Percentiles rank a stretch among this genome's conserved stretches.
Conservation (phyloP, 139 green algal species). For the Astrephomene gubernaculifera region DNA sequence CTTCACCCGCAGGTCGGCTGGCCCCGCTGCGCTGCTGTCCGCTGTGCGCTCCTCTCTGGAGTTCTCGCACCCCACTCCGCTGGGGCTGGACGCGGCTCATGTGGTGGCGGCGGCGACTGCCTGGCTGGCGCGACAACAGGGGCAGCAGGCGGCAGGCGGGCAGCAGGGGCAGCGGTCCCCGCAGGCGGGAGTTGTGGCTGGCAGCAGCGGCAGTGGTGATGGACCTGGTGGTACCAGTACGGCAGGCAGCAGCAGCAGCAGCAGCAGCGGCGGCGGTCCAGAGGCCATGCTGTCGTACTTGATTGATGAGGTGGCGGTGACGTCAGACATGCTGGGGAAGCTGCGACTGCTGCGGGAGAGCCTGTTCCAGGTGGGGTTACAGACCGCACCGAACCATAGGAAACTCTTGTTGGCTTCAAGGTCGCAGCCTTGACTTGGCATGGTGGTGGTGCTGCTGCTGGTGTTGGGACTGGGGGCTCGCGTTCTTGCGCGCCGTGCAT, state of each 20-base stretch:
- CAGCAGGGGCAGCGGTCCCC: too few relatives aligned
- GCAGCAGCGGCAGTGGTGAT: too few relatives aligned
- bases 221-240: too few relatives aligned
- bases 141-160: neutral
- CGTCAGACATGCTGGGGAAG: constrained; percentile 10
- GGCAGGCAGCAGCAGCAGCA: too few relatives aligned
- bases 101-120: constrained; percentile 34
- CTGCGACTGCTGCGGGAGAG: constrained; percentile 27
- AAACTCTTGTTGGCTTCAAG: too few relatives aligned
- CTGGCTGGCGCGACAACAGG: constrained; percentile 23
- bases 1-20: constrained; percentile 7
- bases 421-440: too few relatives aligned
- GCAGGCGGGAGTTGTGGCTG: too few relatives aligned
- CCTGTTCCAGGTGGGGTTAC: constrained; percentile 36
- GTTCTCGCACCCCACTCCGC: constrained; percentile 32
- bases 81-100: constrained; percentile 26
- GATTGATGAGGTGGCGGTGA: constrained; percentile 35
- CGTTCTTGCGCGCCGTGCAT: too few relatives aligned
- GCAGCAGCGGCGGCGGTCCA: neutral
- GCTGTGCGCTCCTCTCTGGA: constrained; percentile 3
- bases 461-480: too few relatives aligned
- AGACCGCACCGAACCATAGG: too few relatives aligned
- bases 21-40: neutral
- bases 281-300: constrained; percentile 24
- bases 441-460: too few relatives aligned